Evolutionary conservation across 2,329 filamentous ascomycete species (phyloP), one percentile per base, ranked within the genome.

Genomic region (Paecilomyces sp.): DNA sequence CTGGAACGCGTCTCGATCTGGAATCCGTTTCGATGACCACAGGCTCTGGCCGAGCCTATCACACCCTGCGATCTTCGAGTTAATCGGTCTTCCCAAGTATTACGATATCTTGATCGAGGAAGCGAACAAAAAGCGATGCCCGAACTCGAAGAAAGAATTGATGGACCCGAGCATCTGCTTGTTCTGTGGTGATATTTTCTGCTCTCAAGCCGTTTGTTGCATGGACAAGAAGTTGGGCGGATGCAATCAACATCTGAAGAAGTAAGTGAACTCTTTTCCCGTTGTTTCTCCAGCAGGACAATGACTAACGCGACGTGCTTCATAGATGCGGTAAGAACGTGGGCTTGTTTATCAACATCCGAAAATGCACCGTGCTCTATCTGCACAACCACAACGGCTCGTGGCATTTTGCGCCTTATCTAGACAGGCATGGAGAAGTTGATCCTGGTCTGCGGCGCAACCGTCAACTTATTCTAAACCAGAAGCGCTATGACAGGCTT

Each of bases 151-250:
- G 64, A 95, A 94, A 72, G 93, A 97, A 66, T 79, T 99, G 56
- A 88, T 88, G 1, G 95, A 99, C 73, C 92, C 94, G 0, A 90
- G 89, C 64, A 85, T 99, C 41, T 99, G 94, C 70, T 83, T 99
- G 47, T 91, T 97, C 77, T 99, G 94, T 71, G 93, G 94, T 34
- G 92, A 92, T n/a, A 91, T 99, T 50, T 93, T 97, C 75, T 99
- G 94, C 76, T 91, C 89, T 9, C 94, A 99, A 78, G 91, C 89
- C 54, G 88, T 92, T 54, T 99, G 94, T 77, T 99, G 94, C 73
- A 85, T 90, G 70, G 67, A 71, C 31, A 87, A 86, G 61, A 84
- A 82, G 64, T 84, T 91, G 61, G 92, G 92, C 54, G 92, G 95
- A 33, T 93, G 90, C 64, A 92, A 93, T 74, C 91, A 95, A 77